Conservation (phyloP, 1,284 basidiomycete species). For the Meira nashicola region DNA sequence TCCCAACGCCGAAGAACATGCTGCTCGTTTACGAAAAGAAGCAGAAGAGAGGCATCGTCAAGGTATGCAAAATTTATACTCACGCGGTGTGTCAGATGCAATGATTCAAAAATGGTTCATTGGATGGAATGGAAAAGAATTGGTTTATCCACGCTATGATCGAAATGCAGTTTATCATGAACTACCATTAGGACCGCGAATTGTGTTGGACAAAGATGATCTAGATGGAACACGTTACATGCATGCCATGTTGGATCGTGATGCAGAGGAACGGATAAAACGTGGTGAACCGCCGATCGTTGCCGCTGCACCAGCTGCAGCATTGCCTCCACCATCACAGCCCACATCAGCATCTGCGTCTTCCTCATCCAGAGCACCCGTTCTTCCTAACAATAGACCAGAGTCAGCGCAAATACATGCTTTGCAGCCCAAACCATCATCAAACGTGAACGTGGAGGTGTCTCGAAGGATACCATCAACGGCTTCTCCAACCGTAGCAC, state of each 20-base stretch:
- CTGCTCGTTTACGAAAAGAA: background rate
- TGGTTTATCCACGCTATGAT: conserved; percentile 39
- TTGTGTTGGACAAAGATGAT: conserved; percentile 37
- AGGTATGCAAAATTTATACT: conserved; percentile 45
- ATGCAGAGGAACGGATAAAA: conserved; percentile 1
- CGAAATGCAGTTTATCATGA: conserved; percentile 22
- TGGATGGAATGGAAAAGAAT: conserved; percentile 47
- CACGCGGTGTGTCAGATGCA: conserved; percentile 46
- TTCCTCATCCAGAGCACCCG: too few species aligned
- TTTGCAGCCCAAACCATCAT: too few species aligned
- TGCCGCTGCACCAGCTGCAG: too few species aligned
- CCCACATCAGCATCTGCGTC: too few species aligned
- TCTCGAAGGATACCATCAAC: too few species aligned
- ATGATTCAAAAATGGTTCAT: conserved; percentile 47
- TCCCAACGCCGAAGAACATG: background rate
- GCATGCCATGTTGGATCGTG: conserved; percentile 9
- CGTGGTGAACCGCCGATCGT: too few species aligned
- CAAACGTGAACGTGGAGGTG: too few species aligned
- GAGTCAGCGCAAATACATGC: too few species aligned
- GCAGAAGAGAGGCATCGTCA: conserved; percentile 34
- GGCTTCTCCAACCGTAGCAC: too few species aligned
- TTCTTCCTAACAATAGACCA: too few species aligned
- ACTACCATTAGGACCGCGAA: conserved; percentile 29
- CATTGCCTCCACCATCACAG: too few species aligned
- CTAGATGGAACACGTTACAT: conserved; percentile 39